Evolutionary conservation across 1,139 yeast genomes (phyloP), one percentile per base, ranked within the genome.

Genomic region (Yamadazyma buinensis): DNA sequence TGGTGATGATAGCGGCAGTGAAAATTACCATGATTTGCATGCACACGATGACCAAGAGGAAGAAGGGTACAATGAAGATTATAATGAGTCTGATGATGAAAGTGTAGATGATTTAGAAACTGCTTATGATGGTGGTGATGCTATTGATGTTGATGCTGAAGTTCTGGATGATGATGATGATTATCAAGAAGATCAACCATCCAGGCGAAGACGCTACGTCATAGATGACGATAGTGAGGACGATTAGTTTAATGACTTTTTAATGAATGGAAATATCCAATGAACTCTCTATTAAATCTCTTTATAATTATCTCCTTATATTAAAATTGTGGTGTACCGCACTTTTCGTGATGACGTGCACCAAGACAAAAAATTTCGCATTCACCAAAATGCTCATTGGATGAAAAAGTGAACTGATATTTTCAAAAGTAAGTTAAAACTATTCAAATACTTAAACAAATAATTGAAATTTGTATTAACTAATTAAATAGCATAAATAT

Each of bases 21-120:
- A 17, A 5, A 17, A 35, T 5, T 19, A 23, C 15, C 32, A 28
- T 17, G 23, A 18, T 11, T n/a, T 21, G 30, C 21, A 18, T 5
- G 21, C 11, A 17, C 11, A 9, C 12, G 25, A 23, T 23, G 25
- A 23, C 12, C 12, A n/a, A 11, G n/a, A 20, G 12, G 14, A 24
- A n/a, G 7, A 17, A 5, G 7, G 19, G 7, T 17, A 17, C 7
- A 17, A 17, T 7, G 19, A 17, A 5, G 31, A 27, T 10, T 8
- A n/a, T 17, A 17, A 7, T 17, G 7, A 5, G 7, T 17, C 19
- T 5, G 19, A 7, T 5, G 31, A 29, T 19, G 29, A 23, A 18
- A 35, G 38, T 30, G 44, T 44, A 19, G 52, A 44, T 10, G 52
- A 46, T 30, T 29, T 51, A n/a, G 38, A 45, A 15, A 44, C 46